Evolutionary conservation across 805 yeast genomes (phyloP).

Genomic region (Metschnikowia colocasiae): DNA sequence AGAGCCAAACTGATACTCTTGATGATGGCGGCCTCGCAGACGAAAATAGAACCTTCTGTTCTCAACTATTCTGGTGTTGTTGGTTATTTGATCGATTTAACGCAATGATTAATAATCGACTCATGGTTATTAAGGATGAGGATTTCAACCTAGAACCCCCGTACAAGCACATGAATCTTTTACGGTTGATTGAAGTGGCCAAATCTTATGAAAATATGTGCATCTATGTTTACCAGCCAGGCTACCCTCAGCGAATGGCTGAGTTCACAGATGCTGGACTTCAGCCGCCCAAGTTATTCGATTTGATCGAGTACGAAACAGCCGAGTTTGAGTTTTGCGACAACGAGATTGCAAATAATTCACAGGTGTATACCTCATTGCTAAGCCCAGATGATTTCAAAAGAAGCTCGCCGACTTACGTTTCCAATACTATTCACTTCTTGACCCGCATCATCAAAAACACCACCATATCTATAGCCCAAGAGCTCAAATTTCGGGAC

Average conservation of each 20-base stretch:
- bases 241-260: slow-evolving; percentile 6
- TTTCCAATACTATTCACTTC: slow-evolving; percentile 22
- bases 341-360: slow-evolving; percentile 14
- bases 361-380: slow-evolving; percentile 1
- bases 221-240: slow-evolving; percentile 22
- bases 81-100: slow-evolving; percentile 32
- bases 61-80: slow-evolving; percentile 34
- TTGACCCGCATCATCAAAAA: slow-evolving; percentile 28
- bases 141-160: slow-evolving; percentile 36
- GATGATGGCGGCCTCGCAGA: slow-evolving; percentile 1
- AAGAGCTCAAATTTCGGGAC: slow-evolving; percentile 26
- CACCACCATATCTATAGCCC: slow-evolving; percentile 23
- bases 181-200: slow-evolving; percentile 29
- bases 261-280: background rate
- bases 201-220: slow-evolving; percentile 33
- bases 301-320: slow-evolving; percentile 25
- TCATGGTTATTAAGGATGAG: slow-evolving; percentile 33
- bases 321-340: slow-evolving; percentile 27
- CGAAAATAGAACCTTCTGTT: slow-evolving; percentile 15
- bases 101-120: slow-evolving; percentile 38
- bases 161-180: slow-evolving; percentile 24
- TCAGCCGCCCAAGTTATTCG: slow-evolving; percentile 16
- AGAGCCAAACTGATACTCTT: background rate
- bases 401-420: slow-evolving; percentile 14
- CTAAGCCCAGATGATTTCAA: slow-evolving; percentile 1